Base-by-base conservation (phyloP, 2,329 filamentous ascomycete genomes). In the Beauveria sp. region DNA sequence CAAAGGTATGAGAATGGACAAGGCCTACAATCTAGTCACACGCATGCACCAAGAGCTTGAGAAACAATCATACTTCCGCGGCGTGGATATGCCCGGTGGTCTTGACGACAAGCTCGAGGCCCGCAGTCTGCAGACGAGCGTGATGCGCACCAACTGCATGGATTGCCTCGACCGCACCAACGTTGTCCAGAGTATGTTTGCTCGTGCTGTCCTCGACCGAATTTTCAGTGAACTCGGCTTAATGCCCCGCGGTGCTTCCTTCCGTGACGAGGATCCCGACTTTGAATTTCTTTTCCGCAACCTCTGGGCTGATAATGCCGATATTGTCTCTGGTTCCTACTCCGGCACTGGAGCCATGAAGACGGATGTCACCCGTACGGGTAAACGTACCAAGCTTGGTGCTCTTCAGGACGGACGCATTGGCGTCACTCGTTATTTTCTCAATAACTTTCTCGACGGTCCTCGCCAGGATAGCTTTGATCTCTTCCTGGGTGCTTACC, bases 101-200 rank as follows among this genome's bases (percentile, higher is more conserved):
- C 73, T 80, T 55, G 81, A 87, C 63, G 89, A 88, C 34, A 85
- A 84, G 20, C 81, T 97, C 14, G 93, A 98, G 68, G 85, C 91
- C 40, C 87, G 92, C 65, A 88, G 85, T 64, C 82, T 85, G 66
- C 95, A 99, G 79, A 91, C 87, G 1, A 92, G 90, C 64, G 93
- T 98, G 18, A 93, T 99, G 66, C 88, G 95, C 60, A 97, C 95
- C 45, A 99, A 99, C 74, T 99, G 95, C 78, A 99, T 99, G 95
- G 95, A 99, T 76, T 99, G 96, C 67, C 84, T 99, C 16, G 95
- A 99, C 75, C 89, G 95, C 59, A 99, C 95, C 59, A 99, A 99
- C 69, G 93, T 99, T 7, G 91, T 99, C 3, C 95, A 99, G 76
- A 96, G 91, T 74, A 96, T 98, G 89, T 85, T 99, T 63, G 95